Evolutionary conservation across 208 protist species (phyloP), one percentile per base, ranked within the genome.

Genomic region (Leishmania gerbilli): DNA sequence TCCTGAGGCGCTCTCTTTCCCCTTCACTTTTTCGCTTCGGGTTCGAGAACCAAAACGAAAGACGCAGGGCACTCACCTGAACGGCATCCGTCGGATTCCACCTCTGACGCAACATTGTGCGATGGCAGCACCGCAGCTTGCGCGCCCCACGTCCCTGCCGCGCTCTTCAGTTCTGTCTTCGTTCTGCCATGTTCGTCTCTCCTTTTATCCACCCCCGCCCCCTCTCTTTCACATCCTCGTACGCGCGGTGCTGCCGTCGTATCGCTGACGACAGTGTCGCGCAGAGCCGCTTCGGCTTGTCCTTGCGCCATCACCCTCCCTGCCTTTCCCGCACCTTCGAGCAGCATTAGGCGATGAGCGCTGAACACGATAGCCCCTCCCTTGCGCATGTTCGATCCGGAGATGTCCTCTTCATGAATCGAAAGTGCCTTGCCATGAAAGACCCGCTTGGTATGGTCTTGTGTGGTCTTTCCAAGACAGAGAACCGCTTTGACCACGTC

Each of bases 371-470:
- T 1, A 47, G 3, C 1, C 42, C 40, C 5, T 68, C 75, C 9
- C 79, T 86, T 15, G 80, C 15, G 13, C 65, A 81, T 40, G 62
- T 89, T 15, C 82, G 77, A 11, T 92, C 86, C 17, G 94, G 94
- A 19, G 94, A 97, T 82, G 84, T 97, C 9, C 60, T 97, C 34
- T 90, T 97, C 37, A 95, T 97, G 91, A 93, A 97, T 62, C 90
- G 94, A 74, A 90, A 87, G 47, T 97, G 94, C 62, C 76, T 92
- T 34, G 49, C 82, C 0, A 96, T 96, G 92, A 91, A 92, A 67
- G 85, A 95, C 74, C 91, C 89, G 0, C 76, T 97, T 1, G 86
- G 82, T 9, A 89, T 92, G 9, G 84, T 81, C 1, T 77, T 97
- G 45, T 97, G 94, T 75, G 84, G 93, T 45, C 84, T 95, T 5